Evolutionary conservation across 805 yeast genomes (phyloP), one percentile per base, ranked within the genome.

Genomic region (Debaryomyces prosopidis): DNA sequence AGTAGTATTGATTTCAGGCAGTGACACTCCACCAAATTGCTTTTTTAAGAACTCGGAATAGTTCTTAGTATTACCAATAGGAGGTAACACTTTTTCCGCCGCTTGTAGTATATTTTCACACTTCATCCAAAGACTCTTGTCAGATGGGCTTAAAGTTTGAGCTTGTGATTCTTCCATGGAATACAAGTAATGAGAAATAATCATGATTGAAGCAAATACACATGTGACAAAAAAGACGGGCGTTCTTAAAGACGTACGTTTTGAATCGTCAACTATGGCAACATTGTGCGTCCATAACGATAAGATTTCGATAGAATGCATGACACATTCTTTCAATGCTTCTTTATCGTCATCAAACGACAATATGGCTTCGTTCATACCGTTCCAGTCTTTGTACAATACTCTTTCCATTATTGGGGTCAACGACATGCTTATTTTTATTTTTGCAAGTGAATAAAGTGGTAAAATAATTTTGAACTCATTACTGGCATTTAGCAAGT

Each of bases 151-250:
- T 33, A 76, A 55, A 52, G 42, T 42, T 16, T 40, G 53, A 9
- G 7, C 18, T 41, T 34, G 44, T 43, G 39, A 47, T 42, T 35
- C 47, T 54, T 87, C 94, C 16, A 84, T 68, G 4, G 75, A 66
- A 45, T 75, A 72, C 51, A 86, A 63, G 54, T 78, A 84, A 54
- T 84, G 88, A 2, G 89, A 79, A 42, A 85, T 74, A 30, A 86
- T 66, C 43, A 85, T 65, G 10, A 82, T 68, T 1, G 89, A 70
- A 1, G 85, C 78, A 56, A 84, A 84, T 20, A 85, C 75, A 58
- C 89, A 83, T 0, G 89, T 82, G 26, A 85, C 76, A 55, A 87
- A 84, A 60, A 84, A 85, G 20, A 85, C 85, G 1, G 94, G 94
- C 0, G 92, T 85, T 51, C 89, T 70, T 27, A 85, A 75, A 1